Evolutionary conservation across 192 early-diverging fungal species (phyloP).

Genomic region (Rhizophagus clarus): DNA sequence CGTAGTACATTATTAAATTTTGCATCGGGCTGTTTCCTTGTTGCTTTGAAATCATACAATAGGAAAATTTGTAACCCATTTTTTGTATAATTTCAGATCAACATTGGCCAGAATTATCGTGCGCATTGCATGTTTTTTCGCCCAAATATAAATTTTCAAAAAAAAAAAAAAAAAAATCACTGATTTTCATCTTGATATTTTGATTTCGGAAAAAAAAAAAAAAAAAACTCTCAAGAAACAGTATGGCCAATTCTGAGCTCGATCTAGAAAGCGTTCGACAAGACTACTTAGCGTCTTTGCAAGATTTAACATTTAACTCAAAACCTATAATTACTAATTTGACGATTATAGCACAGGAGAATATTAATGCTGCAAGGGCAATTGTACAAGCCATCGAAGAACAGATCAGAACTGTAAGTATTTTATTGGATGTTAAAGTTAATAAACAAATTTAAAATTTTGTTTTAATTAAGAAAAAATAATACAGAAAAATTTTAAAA

Average conservation of each 20-base stretch:
- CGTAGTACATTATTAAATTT: no score
- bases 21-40: no score
- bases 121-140: no score
- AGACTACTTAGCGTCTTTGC: constrained; percentile 64
- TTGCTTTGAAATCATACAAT: no score
- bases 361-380: constrained; percentile 60
- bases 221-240: not conserved
- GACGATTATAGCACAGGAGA: constrained; percentile 83
- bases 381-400: constrained; percentile 81
- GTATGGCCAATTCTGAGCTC: constrained; percentile 20
- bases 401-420: constrained; percentile 51
- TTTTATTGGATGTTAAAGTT: not conserved
- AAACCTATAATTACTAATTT: constrained; percentile 91
- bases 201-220: not conserved
- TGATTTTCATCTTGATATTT: no score
- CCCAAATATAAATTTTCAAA: no score
- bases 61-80: no score
- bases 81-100: no score
- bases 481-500: not conserved
- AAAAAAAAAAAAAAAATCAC: no score
- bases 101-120: no score
- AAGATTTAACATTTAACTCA: constrained; percentile 88
- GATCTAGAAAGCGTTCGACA: constrained; percentile 48
- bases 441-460: not conserved
- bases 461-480: not conserved